phyloP scores from a whole-genome alignment of 2,329 filamentous ascomycete species.

The Monilinia aucupariae region DNA sequence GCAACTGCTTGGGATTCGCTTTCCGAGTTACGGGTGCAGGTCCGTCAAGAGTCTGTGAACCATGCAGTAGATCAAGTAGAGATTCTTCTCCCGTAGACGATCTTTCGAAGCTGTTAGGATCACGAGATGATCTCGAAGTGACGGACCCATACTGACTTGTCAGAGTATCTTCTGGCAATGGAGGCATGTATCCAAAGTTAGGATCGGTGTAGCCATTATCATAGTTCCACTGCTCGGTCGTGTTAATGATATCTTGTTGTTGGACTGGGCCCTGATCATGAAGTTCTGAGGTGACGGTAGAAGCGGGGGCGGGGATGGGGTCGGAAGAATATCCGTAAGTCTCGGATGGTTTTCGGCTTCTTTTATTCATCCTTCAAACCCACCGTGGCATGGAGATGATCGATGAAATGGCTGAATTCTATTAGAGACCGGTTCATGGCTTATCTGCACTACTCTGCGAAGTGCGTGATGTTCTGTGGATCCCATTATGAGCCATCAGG shows the following conservation, averaged over 20 bases:
- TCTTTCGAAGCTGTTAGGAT: conserved; percentile 5
- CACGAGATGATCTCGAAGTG: not conserved
- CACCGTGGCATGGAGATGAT: not conserved
- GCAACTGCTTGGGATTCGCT: conserved; percentile 5
- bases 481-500: not conserved
- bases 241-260: conserved; percentile 7
- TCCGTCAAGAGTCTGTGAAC: not conserved
- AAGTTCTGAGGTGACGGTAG: not conserved
- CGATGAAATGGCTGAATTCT: not conserved
- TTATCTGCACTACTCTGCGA: conserved; percentile 4
- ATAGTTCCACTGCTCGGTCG: conserved; percentile 6
- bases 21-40: not conserved
- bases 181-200: not conserved
- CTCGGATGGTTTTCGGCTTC: not conserved
- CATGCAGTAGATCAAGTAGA: conserved; percentile 4
- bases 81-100: conserved; percentile 8
- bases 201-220: not conserved
- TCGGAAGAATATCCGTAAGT: conserved; percentile 5
- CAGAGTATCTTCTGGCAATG: not conserved
- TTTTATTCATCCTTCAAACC: not conserved
- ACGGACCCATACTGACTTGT: not conserved
- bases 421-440: not conserved
- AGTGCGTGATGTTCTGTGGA: not conserved
- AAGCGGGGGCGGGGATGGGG: conserved; percentile 3
- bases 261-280: not conserved